phyloP scores from a whole-genome alignment of 2,329 filamentous ascomycete genomes.

The Colletotrichum plurivorum region DNA sequence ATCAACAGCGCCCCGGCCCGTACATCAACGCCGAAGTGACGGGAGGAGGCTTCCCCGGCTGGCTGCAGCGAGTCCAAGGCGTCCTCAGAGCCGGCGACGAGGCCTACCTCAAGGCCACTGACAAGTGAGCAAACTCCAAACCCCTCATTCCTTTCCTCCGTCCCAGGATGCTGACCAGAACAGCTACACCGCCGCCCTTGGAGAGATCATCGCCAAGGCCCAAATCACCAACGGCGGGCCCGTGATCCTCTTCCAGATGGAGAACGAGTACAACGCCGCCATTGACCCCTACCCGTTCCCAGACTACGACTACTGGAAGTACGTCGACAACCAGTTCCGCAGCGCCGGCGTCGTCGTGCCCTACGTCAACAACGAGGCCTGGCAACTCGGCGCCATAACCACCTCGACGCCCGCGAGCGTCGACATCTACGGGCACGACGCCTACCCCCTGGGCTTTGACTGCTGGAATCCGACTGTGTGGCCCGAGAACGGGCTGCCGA shows the following conservation, averaged over 20 bases:
- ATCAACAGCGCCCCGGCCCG: conserved; percentile 65
- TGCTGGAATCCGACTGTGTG: conserved; percentile 66
- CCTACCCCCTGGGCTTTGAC: conserved; percentile 61
- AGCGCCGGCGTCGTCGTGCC: conserved; percentile 77
- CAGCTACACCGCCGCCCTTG: conserved; percentile 71
- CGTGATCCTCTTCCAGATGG: conserved; percentile 78
- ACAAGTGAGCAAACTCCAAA: conserved; percentile 60
- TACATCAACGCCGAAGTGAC: conserved; percentile 80
- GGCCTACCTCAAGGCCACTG: conserved; percentile 72
- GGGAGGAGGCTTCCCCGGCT: conserved; percentile 81
- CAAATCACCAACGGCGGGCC: conserved; percentile 84
- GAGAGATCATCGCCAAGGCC: conserved; percentile 72
- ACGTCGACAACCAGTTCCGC: conserved; percentile 74
- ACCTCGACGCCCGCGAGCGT: conserved; percentile 41
- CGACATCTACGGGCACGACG: conserved; percentile 65
- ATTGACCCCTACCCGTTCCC: conserved; percentile 63
- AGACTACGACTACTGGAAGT: conserved; percentile 75
- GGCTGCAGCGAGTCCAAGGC: conserved; percentile 74
- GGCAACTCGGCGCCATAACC: conserved; percentile 46
- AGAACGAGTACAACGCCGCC: conserved; percentile 73
- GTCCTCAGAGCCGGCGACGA: conserved; percentile 69
- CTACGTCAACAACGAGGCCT: conserved; percentile 78
- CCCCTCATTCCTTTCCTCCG: no score
- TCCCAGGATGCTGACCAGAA: background rate
- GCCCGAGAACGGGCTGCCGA: conserved; percentile 70